These are phyloP conservation scores for Diaporthe nobilis DNA, from an alignment of 2,329 filamentous ascomycete genomes.

Conservation along the genomic window DNA sequence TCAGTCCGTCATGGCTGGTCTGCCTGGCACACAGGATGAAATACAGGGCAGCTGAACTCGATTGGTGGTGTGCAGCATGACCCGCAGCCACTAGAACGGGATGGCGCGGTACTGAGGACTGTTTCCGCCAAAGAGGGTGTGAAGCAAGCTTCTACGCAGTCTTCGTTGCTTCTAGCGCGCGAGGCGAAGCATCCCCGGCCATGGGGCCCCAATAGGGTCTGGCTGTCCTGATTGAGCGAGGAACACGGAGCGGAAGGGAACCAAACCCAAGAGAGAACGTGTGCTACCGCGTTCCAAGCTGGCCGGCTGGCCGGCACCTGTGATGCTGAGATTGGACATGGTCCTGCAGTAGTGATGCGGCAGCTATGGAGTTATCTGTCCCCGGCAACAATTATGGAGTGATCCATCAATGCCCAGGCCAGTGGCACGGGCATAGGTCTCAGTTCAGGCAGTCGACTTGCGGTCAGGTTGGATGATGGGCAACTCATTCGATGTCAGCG, in stretches of 20 bases:
- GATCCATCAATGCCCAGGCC: conserved; percentile 6
- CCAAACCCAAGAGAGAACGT: neutral
- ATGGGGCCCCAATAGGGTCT: neutral
- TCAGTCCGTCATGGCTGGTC: neutral
- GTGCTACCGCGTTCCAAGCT: neutral
- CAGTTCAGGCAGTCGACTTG: conserved; percentile 19
- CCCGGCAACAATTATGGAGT: conserved; percentile 16
- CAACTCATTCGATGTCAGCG: conserved; percentile 2
- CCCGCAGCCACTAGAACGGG: conserved; percentile 37
- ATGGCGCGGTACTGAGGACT: conserved; percentile 35
- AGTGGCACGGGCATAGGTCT: conserved; percentile 14
- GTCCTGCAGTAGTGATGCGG: neutral
- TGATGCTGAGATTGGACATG: conserved; percentile 1
- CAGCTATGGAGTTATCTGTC: conserved; percentile 3
- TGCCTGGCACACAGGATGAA: conserved; percentile 1
- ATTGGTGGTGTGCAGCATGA: conserved; percentile 30
- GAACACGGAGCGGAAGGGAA: neutral
- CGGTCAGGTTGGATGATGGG: conserved; percentile 8
- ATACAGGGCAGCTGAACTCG: conserved; percentile 6
- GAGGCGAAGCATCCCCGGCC: conserved; percentile 33
- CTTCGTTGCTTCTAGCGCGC: conserved; percentile 41
- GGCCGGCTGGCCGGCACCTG: conserved; percentile 13
- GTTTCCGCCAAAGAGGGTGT: conserved; percentile 38
- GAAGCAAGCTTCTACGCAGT: conserved; percentile 40
- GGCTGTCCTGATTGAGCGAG: neutral